Evolutionary conservation across 495 filamentous ascomycete genomes (phyloP).

Genomic region (Astrothelium subdiscretum): DNA sequence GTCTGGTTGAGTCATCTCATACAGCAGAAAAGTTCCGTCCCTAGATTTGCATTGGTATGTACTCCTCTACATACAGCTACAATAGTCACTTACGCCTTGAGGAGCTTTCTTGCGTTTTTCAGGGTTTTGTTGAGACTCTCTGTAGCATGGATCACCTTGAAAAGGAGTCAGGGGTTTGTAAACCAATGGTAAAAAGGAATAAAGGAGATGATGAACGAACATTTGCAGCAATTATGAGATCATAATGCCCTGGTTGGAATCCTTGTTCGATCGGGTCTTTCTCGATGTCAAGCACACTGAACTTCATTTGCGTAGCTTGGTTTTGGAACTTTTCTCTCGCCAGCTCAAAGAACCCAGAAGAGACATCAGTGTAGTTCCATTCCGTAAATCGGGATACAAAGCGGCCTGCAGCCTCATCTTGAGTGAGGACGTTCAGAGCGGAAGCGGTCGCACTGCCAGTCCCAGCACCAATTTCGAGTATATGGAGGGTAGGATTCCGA

Average conservation of each 20-base stretch:
- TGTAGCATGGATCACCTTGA: slow-evolving; percentile 8
- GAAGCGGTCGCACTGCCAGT: slow-evolving; percentile 2
- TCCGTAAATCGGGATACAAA: not conserved
- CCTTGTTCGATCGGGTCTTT: slow-evolving; percentile 15
- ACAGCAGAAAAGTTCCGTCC: not conserved
- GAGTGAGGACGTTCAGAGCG: not conserved
- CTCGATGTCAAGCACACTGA: slow-evolving; percentile 13
- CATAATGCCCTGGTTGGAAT: slow-evolving; percentile 11
- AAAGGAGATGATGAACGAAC: no score
- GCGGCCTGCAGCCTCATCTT: not conserved
- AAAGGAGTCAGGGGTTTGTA: no score
- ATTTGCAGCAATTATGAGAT: slow-evolving; percentile 13
- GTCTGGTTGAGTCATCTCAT: not conserved
- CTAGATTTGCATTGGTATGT: not conserved
- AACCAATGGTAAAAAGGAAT: no score
- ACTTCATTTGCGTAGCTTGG: slow-evolving; percentile 3
- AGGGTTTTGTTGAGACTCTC: slow-evolving; percentile 2
- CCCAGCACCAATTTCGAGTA: slow-evolving; percentile 19
- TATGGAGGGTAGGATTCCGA: slow-evolving; percentile 8
- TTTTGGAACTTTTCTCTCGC: slow-evolving; percentile 7
- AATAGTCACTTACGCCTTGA: slow-evolving; percentile 15
- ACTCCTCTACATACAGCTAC: slow-evolving; percentile 7
- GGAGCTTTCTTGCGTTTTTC: slow-evolving; percentile 5
- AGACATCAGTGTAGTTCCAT: slow-evolving; percentile 18
- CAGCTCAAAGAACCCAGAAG: slow-evolving; percentile 11